Percentiles rank a stretch among this genome's conserved stretches.
Evolutionary conservation across 352 stramenopile genomes (phyloP).

Genomic region (Blastocystis sp.): DNA sequence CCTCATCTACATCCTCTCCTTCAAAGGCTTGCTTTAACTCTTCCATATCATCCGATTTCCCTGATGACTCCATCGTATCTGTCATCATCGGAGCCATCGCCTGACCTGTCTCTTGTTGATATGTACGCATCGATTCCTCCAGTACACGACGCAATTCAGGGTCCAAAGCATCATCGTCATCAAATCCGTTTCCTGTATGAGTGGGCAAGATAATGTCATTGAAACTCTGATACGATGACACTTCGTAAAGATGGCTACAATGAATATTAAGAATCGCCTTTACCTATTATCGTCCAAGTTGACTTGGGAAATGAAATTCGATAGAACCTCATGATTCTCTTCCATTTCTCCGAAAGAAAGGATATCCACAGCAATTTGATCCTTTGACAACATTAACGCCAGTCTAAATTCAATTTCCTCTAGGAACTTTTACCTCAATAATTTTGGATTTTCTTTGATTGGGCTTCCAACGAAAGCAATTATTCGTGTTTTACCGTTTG

Average conservation of each 20-base stretch:
- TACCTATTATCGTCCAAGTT: constrained; percentile 44
- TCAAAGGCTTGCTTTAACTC: neutral
- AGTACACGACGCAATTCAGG: constrained; percentile 41
- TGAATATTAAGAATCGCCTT: neutral
- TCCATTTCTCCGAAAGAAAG: constrained; percentile 52
- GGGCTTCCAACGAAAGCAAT: constrained; percentile 51
- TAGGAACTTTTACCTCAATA: neutral
- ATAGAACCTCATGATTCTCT: neutral
- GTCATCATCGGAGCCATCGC: neutral
- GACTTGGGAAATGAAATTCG: constrained; percentile 46
- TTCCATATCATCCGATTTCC: neutral
- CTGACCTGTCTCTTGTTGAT: neutral
- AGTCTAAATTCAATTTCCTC: neutral
- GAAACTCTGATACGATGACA: constrained; percentile 22
- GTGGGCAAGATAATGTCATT: neutral
- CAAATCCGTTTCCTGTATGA: neutral
- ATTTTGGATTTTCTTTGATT: constrained; percentile 3
- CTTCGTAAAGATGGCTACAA: constrained; percentile 36
- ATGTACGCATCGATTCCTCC: constrained; percentile 50
- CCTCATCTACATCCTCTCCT: neutral
- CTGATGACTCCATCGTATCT: neutral
- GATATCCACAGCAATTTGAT: constrained; percentile 43
- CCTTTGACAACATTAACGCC: constrained; percentile 10
- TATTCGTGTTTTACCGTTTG: constrained; percentile 51
- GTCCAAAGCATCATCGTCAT: constrained; percentile 13